A percentile compares a stretch with the other conserved stretches of the same genome.
These are phyloP conservation scores for Clarireedia hainanense DNA, from an alignment of 2,329 filamentous ascomycete genomes.

Conservation along the genomic window DNA sequence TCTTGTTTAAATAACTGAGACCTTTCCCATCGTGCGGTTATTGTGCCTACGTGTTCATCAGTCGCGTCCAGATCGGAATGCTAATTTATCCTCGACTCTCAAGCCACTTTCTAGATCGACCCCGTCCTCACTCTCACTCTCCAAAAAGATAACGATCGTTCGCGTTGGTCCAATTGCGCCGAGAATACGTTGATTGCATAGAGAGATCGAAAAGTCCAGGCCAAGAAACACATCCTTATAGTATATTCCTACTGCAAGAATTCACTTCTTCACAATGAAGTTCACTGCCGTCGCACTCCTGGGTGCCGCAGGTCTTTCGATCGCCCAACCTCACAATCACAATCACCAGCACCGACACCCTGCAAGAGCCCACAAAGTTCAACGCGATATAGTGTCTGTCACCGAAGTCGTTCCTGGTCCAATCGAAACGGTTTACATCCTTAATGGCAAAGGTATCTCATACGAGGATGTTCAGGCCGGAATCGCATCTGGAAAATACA, in stretches of 20 bases:
- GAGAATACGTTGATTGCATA: not conserved
- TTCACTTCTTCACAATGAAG: constrained; percentile 31
- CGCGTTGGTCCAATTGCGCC: no score
- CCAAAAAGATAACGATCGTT: not conserved
- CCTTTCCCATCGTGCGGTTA: not conserved
- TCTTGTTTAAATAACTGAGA: no score
- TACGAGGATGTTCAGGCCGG: constrained; percentile 61
- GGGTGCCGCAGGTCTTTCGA: constrained; percentile 38
- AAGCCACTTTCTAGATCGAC: constrained; percentile 9
- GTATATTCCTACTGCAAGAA: constrained; percentile 22
- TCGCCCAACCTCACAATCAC: constrained; percentile 52
- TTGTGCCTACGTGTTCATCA: not conserved
- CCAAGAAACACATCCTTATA: constrained; percentile 10
- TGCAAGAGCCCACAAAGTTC: constrained; percentile 43
- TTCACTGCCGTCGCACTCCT: constrained; percentile 21
- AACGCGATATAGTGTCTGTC: constrained; percentile 34
- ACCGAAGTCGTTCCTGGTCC: constrained; percentile 45
- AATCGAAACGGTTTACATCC: constrained; percentile 62
- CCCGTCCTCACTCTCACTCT: not conserved
- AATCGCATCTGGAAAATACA: constrained; percentile 62
- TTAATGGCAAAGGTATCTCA: constrained; percentile 55
- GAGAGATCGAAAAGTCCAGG: not conserved
- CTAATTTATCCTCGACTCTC: constrained; percentile 15
- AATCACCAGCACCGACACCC: constrained; percentile 52
- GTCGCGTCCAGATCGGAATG: constrained; percentile 10